Conservation (phyloP, 257 asterid genomes). For the Gentiana straminea region DNA sequence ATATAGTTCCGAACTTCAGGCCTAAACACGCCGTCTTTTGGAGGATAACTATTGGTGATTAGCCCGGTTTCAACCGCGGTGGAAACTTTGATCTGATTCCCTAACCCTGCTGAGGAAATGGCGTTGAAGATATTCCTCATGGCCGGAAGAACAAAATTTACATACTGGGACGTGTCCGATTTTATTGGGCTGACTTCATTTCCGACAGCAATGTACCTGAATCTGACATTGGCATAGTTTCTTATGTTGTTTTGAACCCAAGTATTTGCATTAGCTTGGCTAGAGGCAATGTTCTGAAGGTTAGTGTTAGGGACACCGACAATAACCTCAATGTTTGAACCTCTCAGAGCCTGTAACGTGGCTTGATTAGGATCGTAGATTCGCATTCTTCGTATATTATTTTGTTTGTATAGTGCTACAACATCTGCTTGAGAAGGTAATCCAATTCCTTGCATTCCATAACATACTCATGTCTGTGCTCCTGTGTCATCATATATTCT, state of each 20-base stretch:
- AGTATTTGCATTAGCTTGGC: conserved; percentile 40
- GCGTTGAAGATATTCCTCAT: conserved; percentile 18
- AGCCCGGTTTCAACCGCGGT: conserved; percentile 26
- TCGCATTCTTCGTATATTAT: conserved; percentile 21
- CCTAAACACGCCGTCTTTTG: conserved; percentile 12
- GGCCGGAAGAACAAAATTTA: conserved; percentile 18
- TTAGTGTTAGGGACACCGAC: conserved; percentile 23
- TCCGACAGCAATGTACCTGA: conserved; percentile 46
- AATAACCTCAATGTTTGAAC: conserved; percentile 23
- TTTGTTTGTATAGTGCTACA: conserved; percentile 18
- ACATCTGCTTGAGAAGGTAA: conserved; percentile 19
- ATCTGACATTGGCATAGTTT: conserved; percentile 28
- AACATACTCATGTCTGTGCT: conserved; percentile 21
- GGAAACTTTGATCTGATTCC: conserved; percentile 25
- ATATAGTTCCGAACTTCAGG: conserved; percentile 8
- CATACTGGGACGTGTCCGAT: conserved; percentile 18
- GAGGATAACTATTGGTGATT: conserved; percentile 11
- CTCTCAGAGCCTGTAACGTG: conserved; percentile 19
- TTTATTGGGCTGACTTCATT: conserved; percentile 33
- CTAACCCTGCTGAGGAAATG: conserved; percentile 13
- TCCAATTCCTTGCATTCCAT: conserved; percentile 13
- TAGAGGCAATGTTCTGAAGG: conserved; percentile 17
- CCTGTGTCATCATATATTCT: conserved; percentile 5
- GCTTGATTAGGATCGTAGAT: conserved; percentile 23
- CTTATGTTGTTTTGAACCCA: conserved; percentile 44